Percentiles rank a stretch among this genome's conserved stretches.
Conservation (phyloP, 768 basidiomycete species). For the Lentinula sp. region DNA sequence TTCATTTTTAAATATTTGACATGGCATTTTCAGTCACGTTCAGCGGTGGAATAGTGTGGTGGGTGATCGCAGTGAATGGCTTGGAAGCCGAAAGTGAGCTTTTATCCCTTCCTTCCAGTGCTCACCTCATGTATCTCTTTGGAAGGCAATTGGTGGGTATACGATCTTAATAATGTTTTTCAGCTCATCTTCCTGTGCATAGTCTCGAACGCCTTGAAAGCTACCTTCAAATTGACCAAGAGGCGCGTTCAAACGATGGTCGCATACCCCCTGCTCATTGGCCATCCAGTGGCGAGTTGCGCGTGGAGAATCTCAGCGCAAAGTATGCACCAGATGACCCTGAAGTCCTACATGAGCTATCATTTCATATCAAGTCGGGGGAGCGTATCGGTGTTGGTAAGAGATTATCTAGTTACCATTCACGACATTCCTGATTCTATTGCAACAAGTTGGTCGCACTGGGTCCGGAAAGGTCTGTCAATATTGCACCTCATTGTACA, state of each 20-base stretch:
- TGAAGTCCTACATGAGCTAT: slow-evolving; percentile 35
- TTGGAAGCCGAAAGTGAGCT: slow-evolving; percentile 15
- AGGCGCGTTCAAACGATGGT: slow-evolving; percentile 24
- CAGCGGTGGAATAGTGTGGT: slow-evolving; percentile 13
- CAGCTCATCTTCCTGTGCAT: not conserved
- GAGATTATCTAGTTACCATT: not conserved
- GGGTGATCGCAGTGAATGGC: slow-evolving; percentile 16
- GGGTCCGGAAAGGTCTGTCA: slow-evolving; percentile 48
- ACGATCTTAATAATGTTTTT: not conserved
- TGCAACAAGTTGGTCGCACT: slow-evolving; percentile 43
- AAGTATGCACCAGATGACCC: slow-evolving; percentile 35
- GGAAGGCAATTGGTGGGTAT: slow-evolving; percentile 8
- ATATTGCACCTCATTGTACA: not conserved
- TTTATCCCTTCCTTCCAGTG: not conserved
- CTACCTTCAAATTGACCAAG: slow-evolving; percentile 43
- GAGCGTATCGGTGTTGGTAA: slow-evolving; percentile 38
- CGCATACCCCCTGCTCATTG: slow-evolving; percentile 46
- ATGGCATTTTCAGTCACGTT: slow-evolving; percentile 8
- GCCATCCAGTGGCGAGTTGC: slow-evolving; percentile 40
- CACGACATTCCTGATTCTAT: not conserved
- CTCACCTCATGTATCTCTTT: not conserved
- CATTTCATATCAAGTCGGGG: slow-evolving; percentile 36
- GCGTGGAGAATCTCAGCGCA: slow-evolving; percentile 37
- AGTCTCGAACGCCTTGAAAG: slow-evolving; percentile 34
- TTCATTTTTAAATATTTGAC: not conserved